Evolutionary conservation across 345 rosid species (phyloP).

Genomic region (Ailanthus altissimus): DNA sequence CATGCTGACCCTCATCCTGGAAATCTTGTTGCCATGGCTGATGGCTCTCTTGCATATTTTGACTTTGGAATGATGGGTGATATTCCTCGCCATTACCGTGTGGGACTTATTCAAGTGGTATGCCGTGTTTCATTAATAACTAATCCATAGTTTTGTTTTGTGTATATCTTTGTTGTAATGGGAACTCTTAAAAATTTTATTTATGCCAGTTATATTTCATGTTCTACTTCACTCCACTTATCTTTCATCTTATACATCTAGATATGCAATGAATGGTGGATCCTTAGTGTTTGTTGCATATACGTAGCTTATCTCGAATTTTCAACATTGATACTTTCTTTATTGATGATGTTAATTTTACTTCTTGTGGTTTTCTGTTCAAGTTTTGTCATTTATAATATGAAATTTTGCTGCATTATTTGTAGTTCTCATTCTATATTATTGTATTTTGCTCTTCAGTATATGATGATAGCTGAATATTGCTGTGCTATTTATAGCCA

Average conservation of each 20-base stretch:
- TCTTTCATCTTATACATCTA: neutral
- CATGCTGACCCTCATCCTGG: constrained; percentile 99
- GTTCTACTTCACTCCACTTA: neutral
- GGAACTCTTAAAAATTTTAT: neutral
- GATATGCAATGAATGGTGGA: neutral
- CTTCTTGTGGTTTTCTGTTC: neutral
- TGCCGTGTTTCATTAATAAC: constrained; percentile 25
- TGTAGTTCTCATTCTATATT: constrained; percentile 6
- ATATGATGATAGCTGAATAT: constrained; percentile 15
- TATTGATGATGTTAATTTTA: neutral
- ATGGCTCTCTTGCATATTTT: constrained; percentile 83
- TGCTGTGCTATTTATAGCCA: constrained; percentile 23
- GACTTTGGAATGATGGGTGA: constrained; percentile 99
- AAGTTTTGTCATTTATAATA: neutral
- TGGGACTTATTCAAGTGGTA: constrained; percentile 96
- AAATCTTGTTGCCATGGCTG: constrained; percentile 77
- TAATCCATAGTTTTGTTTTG: constrained; percentile 2
- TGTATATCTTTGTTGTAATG: neutral
- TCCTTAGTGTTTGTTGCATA: neutral
- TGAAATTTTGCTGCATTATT: neutral
- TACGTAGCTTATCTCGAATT: neutral
- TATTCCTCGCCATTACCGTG: constrained; percentile 90
- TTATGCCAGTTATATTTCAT: neutral
- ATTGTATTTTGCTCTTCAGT: constrained; percentile 6
- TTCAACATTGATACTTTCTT: neutral